Evolutionary conservation across 2,329 filamentous ascomycete species (phyloP), one percentile per base, ranked within the genome.

Genomic region (Apiospora rasikravindrae): DNA sequence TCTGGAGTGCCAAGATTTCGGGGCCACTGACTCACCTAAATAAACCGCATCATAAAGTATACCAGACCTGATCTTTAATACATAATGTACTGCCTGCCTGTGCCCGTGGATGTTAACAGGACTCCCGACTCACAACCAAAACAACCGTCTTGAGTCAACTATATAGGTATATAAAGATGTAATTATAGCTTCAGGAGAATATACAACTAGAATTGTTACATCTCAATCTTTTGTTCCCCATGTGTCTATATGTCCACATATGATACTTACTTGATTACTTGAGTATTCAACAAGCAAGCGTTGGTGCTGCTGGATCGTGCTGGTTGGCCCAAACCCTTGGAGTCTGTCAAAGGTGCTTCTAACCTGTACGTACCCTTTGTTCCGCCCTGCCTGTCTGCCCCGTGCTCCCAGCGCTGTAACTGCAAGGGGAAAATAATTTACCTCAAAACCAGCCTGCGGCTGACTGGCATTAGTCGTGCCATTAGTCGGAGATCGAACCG

Each of bases 371-470:
- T 61, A 61, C 53, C 29, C 26, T 37, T 33, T 37, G 19, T 33
- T 33, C 11, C 16, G 19, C 53, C 29, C 53, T 19, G 19, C 33
- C 57, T 19, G 19, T 22, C 57, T 64, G 57, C 57, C 57, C 57
- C 40, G 57, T 64, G 33, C 57, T n/a, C 40, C 19, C 45, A 49
- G 19, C 19, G 57, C 57, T 64, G 57, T n/a, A 64, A 64, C 57
- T 64, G 57, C 22, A 64, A 40, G 57, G 24, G 51, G 57, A n/a
- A 64, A 64, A 64, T 64, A 40, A 64, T 64, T 40, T 64, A 64
- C 57, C 57, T 64, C 33, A 19, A 64, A 64, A 64, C 57, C 57
- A 64, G 29, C 57, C 57, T 40, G 33, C 53, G 29, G 29, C 53
- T 64, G 57, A 22, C 57, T 64, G 57, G 57, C 57, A 64, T 33